Percentiles rank a stretch among this genome's conserved stretches.
These are phyloP conservation scores for Fusarium sp. DNA, from an alignment of 2,329 filamentous ascomycete species.

Conservation along the genomic window DNA sequence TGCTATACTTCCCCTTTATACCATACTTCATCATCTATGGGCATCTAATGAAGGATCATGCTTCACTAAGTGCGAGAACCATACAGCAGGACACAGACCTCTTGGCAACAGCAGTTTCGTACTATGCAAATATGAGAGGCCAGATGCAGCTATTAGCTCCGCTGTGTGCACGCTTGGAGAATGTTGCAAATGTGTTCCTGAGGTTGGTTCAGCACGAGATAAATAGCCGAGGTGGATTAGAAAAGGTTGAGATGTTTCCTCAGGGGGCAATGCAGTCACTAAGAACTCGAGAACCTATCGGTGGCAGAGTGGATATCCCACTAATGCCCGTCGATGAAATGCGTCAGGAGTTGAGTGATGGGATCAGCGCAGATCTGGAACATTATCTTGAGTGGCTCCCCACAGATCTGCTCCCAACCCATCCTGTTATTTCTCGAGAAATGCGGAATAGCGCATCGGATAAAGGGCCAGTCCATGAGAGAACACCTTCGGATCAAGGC, in stretches of 20 bases:
- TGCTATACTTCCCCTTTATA: constrained; percentile 21
- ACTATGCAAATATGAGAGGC: not conserved
- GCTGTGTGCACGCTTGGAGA: not conserved
- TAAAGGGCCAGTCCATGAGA: rapidly evolving
- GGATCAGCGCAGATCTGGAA: not conserved
- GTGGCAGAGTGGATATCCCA: rapidly evolving
- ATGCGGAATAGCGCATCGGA: no score
- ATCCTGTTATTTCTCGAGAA: rapidly evolving
- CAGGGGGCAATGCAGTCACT: not conserved
- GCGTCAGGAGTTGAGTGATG: not conserved
- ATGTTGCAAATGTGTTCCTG: not conserved
- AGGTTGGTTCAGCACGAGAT: not conserved
- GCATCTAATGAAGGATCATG: not conserved
- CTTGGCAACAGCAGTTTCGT: not conserved
- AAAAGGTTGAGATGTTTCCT: rapidly evolving
- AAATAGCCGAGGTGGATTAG: rapidly evolving
- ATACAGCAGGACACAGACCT: not conserved
- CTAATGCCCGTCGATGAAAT: not conserved
- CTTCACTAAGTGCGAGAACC: rapidly evolving
- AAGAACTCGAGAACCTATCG: rapidly evolving
- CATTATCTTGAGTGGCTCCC: constrained; percentile 10
- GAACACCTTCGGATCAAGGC: no score
- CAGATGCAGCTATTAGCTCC: constrained; percentile 9
- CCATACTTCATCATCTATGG: constrained; percentile 28
- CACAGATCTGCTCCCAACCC: not conserved